Evolutionary conservation across 1,284 basidiomycete genomes (phyloP).

Genomic region (Erythrobasidium hasegawianum): DNA sequence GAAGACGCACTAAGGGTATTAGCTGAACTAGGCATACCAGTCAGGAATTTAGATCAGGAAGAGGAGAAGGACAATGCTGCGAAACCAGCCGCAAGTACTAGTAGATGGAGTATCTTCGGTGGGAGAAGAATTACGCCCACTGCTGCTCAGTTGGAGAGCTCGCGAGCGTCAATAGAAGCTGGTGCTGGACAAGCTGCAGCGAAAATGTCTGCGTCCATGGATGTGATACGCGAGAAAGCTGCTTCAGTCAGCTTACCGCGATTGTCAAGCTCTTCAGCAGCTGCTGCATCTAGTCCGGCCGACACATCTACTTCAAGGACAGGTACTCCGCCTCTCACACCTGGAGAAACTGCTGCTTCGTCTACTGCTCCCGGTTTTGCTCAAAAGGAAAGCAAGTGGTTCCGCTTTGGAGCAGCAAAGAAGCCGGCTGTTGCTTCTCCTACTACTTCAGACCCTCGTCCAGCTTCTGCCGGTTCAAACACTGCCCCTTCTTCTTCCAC

Average conservation of each 20-base stretch:
- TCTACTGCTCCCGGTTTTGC: not conserved
- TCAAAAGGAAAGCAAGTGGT: constrained; percentile 11
- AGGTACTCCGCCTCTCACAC: not conserved
- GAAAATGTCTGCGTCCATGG: constrained; percentile 1
- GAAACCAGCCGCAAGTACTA: not conserved
- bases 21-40: constrained; percentile 20
- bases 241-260: no score
- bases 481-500: not conserved
- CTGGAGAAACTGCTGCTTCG: not conserved
- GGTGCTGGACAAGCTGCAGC: constrained; percentile 1
- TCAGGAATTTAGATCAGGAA: constrained; percentile 32
- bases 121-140: constrained; percentile 3
- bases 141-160: not conserved
- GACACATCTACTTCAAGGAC: not conserved
- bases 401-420: constrained; percentile 27
- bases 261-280: constrained; percentile 7
- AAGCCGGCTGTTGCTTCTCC: not conserved
- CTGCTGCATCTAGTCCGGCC: constrained; percentile 3
- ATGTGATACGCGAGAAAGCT: not conserved
- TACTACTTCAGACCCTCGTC: not conserved
- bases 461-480: not conserved
- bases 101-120: constrained; percentile 28
- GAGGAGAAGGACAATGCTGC: constrained; percentile 1
- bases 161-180: not conserved
- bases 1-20: constrained; percentile 14